Base-by-base conservation (phyloP, 2,329 filamentous ascomycete genomes). In the Pseudocercospora fuligena region DNA sequence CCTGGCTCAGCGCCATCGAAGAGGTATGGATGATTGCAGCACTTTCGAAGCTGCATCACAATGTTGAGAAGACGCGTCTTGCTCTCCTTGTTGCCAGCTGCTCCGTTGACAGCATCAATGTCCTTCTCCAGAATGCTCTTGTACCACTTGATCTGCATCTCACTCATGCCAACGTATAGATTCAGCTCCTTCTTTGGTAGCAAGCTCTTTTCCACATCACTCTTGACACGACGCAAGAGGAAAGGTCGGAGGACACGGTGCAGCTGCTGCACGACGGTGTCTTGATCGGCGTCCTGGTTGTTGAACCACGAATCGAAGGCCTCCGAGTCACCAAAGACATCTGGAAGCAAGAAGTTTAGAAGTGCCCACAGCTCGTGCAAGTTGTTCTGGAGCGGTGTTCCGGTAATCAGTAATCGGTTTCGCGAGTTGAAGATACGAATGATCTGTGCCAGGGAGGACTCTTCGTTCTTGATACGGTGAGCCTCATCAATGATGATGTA, bases 71-170 rank as follows among this genome's bases (percentile, higher is more conserved):
- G 87, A 70, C 95, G 89, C 1, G 95, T 99, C 83, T 99, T 99
- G 33, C 94, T 98, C 81, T 99, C 95, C 67, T 94, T 91, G 82
- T 97, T 99, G 60, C 95, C 95, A 70, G 91, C 93, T 31, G 94
- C 95, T 68, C 95, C 95, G 73, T 99, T 99, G 75, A 99, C 94
- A 14, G 95, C 95, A 79, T 99, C 95, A 69, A 99, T 99, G 76
- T 99, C 95, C 82, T 98, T 99, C 77, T 99, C 95, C 2, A 99
- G 84, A 73, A 99, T 99, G 83, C 97, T 98, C 80, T 97, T 92
- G 78, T 99, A 99, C 94, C 95, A 99, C 77, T 95, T 97, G 73
- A 97, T 88, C 79, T 99, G 95, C 95, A 99, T 99, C 65, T 97
- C 94, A 0, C 95, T 94, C 94, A 99, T 97, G 72, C 94, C 95